These are phyloP conservation scores for Neoascochyta sp. DNA, from an alignment of 2,329 filamentous ascomycete species.

Conservation along the genomic window DNA sequence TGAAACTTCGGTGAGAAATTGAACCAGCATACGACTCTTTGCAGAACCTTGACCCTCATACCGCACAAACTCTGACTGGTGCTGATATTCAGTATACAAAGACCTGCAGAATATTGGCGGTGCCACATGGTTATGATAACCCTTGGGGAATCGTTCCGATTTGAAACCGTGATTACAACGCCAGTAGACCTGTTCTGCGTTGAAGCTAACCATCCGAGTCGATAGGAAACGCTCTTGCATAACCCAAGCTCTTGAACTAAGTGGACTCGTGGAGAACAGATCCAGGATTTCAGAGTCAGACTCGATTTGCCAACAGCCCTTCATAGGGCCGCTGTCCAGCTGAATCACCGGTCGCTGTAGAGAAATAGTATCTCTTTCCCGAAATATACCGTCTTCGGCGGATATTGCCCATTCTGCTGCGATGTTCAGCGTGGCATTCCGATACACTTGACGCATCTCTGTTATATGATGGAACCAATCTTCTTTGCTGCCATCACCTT, in stretches of 20 bases:
- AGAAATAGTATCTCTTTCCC: neutral
- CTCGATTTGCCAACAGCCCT: no score
- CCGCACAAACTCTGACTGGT: neutral
- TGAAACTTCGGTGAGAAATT: no score
- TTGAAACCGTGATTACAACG: neutral
- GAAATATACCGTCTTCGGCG: neutral
- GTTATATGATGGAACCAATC: slow-evolving; percentile 4
- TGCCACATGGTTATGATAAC: neutral
- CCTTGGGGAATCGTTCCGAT: neutral
- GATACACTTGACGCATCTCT: neutral
- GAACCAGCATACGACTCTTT: no score
- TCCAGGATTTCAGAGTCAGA: neutral
- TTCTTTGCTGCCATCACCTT: neutral
- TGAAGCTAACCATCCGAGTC: neutral
- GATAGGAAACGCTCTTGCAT: neutral
- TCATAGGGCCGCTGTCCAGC: no score
- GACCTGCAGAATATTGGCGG: no score
- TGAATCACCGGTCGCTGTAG: no score
- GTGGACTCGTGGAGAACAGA: neutral
- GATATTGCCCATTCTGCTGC: neutral
- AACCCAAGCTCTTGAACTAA: neutral
- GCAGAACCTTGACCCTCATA: neutral
- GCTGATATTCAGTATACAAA: neutral
- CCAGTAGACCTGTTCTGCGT: neutral
- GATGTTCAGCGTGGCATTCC: neutral